Percentiles rank a stretch among this genome's conserved stretches.
Evolutionary conservation across 169 alveolate genomes (phyloP).

Genomic region (Eimeria brunetti): DNA sequence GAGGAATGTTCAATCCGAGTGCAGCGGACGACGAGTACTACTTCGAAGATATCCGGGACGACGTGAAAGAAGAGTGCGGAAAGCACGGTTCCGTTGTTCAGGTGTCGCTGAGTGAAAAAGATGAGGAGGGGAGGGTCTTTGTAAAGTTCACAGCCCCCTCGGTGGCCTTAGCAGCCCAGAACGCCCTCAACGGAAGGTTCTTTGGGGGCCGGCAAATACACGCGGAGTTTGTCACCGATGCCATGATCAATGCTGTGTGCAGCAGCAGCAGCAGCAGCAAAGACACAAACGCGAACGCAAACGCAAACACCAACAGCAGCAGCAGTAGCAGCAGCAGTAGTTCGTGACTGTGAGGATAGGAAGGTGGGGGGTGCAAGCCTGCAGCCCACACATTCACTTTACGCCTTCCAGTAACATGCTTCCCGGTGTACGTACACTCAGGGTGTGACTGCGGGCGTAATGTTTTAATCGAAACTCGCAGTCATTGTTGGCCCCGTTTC

Average conservation of each 20-base stretch:
- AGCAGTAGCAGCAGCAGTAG: constrained; percentile 12
- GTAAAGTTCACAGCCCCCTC: constrained; percentile 63
- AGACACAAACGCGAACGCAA: too few species aligned
- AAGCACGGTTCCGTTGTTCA: constrained; percentile 90
- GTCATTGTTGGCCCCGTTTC: not conserved
- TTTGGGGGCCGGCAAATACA: constrained; percentile 76
- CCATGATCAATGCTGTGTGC: constrained; percentile 69
- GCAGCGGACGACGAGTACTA: constrained; percentile 57
- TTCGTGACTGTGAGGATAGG: not conserved
- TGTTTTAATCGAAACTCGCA: not conserved
- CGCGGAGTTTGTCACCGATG: constrained; percentile 77
- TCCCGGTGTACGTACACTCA: not conserved
- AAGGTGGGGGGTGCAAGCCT: not conserved
- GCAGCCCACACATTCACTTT: not conserved
- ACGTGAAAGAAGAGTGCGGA: constrained; percentile 92
- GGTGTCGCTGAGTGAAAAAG: constrained; percentile 86
- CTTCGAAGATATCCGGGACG: constrained; percentile 91
- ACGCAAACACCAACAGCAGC: not conserved
- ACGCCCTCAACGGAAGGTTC: constrained; percentile 81
- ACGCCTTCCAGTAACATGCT: constrained; percentile 12
- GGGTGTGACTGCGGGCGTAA: not conserved
- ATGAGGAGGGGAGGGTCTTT: constrained; percentile 78
- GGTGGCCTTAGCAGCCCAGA: constrained; percentile 62
- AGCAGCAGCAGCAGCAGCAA: constrained; percentile 45
- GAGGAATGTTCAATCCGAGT: constrained; percentile 64